A percentile compares a stretch with the other conserved stretches of the same genome.
Conservation (phyloP, 148 eudicot species). For the Chenopodium quinoa region DNA sequence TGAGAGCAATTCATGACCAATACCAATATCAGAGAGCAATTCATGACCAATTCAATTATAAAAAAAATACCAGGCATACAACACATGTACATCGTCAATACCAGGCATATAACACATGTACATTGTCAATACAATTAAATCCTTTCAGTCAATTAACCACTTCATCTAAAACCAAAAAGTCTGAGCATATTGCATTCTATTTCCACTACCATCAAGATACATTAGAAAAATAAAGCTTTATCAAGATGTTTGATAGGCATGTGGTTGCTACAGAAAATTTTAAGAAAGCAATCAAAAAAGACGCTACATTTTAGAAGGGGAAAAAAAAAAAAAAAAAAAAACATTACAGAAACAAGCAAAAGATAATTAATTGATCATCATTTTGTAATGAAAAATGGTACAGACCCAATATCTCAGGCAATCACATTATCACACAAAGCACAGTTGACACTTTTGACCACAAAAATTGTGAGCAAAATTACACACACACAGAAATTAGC, state of each 20-base stretch:
- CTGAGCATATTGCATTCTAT: background rate
- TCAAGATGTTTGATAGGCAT: background rate
- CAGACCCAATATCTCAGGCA: background rate
- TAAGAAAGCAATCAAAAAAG: background rate
- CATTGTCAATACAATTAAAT: background rate
- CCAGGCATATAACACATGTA: background rate
- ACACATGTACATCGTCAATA: background rate
- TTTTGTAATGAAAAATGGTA: too few relatives aligned
- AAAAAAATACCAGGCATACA: too few relatives aligned
- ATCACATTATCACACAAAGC: background rate
- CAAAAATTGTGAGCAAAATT: background rate
- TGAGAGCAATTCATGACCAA: background rate
- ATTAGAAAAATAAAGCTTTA: too few relatives aligned
- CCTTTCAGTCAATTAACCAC: background rate
- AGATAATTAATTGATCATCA: background rate
- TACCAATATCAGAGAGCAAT: background rate
- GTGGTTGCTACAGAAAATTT: background rate
- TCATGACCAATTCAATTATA: too few relatives aligned
- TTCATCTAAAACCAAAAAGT: background rate
- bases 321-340: background rate
- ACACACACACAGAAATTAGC: background rate
- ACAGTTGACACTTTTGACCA: background rate
- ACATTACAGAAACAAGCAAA: background rate
- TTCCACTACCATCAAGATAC: background rate
- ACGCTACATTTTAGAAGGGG: background rate